A percentile compares a stretch with the other conserved stretches of the same genome.
Evolutionary conservation across 2,329 filamentous ascomycete genomes (phyloP).

Genomic region (Endoconidiophora laricicola): DNA sequence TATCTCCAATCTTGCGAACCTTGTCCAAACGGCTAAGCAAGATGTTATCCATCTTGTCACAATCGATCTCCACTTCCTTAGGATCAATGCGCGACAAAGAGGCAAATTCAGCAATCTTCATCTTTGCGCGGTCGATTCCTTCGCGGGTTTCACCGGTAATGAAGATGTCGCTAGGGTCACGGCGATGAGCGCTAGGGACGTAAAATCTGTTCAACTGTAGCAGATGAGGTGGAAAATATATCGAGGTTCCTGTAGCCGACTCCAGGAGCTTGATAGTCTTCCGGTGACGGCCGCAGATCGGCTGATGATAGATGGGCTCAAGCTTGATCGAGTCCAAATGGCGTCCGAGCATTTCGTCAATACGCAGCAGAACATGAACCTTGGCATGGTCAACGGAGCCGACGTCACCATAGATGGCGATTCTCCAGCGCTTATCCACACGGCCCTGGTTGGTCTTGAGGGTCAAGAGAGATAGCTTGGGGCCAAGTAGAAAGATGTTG

Average conservation of each 20-base stretch:
- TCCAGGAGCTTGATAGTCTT: constrained; percentile 98
- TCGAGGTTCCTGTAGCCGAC: constrained; percentile 85
- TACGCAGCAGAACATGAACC: constrained; percentile 88
- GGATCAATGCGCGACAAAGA: constrained; percentile 66
- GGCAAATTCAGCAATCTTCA: constrained; percentile 76
- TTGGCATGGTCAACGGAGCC: constrained; percentile 95
- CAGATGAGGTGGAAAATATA: constrained; percentile 94
- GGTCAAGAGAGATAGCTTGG: constrained; percentile 67
- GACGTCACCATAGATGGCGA: constrained; percentile 89
- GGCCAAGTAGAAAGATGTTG: constrained; percentile 88
- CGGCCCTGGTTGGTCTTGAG: constrained; percentile 62
- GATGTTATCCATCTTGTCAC: constrained; percentile 89
- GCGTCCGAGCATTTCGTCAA: constrained; percentile 72
- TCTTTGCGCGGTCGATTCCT: constrained; percentile 74
- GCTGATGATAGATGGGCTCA: constrained; percentile 74
- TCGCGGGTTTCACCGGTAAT: constrained; percentile 82
- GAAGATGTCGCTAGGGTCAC: constrained; percentile 80
- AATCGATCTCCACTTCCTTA: constrained; percentile 80
- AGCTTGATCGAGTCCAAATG: constrained; percentile 65
- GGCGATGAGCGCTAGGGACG: constrained; percentile 61
- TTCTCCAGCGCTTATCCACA: constrained; percentile 76
- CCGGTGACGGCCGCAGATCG: constrained; percentile 81
- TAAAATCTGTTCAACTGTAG: constrained; percentile 82
- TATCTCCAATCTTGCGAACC: constrained; percentile 93
- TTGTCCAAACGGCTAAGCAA: constrained; percentile 84